Evolutionary conservation across 2,329 filamentous ascomycete species (phyloP), one percentile per base, ranked within the genome.

Genomic region (Hypoxylon sp.): DNA sequence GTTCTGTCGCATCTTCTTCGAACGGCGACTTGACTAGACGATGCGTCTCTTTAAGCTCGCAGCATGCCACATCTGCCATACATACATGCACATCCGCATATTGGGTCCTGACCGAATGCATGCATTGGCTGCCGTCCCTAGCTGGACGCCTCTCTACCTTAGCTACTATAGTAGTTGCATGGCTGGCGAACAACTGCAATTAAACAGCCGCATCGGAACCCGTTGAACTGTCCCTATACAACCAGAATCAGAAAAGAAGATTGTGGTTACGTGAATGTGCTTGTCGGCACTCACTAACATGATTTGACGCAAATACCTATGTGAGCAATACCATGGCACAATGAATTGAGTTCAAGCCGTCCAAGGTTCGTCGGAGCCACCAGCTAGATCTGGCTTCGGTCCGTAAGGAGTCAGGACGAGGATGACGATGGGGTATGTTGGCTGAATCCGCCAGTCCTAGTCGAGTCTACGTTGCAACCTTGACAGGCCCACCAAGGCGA

Each of bases 111-210:
- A 70, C 73, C 74, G 73, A 73, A 70, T 74, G 75, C 76, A 77
- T 78, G 77, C 77, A 78, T 78, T 77, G 77, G 75, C 69, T 75
- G 76, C 76, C 75, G 76, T 73, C 68, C 72, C 41, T 72, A 68
- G 73, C 70, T 74, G 60, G 53, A 70, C 68, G 63, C 55, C 67
- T 63, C 58, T 56, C 7, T 9, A 8, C 25, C 25, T 27, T 55
- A 61, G 62, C 55, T 67, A 46, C 37, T 70, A 52, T 46, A 12
- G 45, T 50, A 67, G 68, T 70, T 70, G 68, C 73, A 74, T 71
- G 51, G 51, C 45, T 64, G 57, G 69, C 65, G 69, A 72, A 70
- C 64, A 65, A 51, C 53, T 55, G 60, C 54, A 61, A 43, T 54
- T 14, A 23, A 50, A 58, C 30, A 58, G 52, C 41, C 51, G 59